Conservation (phyloP, 805 yeast genomes). For the Kuraishia hungarica region DNA sequence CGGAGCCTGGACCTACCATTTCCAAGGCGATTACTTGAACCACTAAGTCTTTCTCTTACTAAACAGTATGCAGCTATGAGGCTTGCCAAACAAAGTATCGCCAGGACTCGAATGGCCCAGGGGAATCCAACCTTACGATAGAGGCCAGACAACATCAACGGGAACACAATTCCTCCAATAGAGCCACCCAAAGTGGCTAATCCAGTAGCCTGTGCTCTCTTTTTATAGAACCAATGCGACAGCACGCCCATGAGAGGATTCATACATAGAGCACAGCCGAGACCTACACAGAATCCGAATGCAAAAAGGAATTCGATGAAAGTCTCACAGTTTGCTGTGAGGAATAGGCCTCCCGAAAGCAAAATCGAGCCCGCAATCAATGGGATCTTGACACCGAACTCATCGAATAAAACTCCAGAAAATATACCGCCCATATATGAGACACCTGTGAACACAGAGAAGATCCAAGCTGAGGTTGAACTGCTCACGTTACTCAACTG, state of each 20-base stretch:
- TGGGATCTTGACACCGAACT: conserved; percentile 37
- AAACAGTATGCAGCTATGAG: conserved; percentile 22
- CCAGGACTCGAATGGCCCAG: conserved; percentile 51
- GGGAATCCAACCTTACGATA: conserved; percentile 43
- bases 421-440: conserved; percentile 40
- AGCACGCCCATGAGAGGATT: conserved; percentile 36
- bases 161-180: conserved; percentile 56
- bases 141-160: conserved; percentile 39
- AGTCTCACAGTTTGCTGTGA: conserved; percentile 33
- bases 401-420: conserved; percentile 51
- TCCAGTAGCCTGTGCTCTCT: conserved; percentile 28
- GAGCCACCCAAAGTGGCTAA: conserved; percentile 46
- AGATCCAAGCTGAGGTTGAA: conserved; percentile 54
- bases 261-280: conserved; percentile 33
- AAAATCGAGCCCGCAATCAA: conserved; percentile 31
- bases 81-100: conserved; percentile 18
- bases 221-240: conserved; percentile 35
- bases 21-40: conserved; percentile 2
- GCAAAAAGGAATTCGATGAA: conserved; percentile 32
- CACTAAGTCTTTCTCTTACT: conserved; percentile 26
- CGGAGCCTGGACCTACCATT: background rate
- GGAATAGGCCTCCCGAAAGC: conserved; percentile 41
- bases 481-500: conserved; percentile 38
- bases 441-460: conserved; percentile 45
- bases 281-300: conserved; percentile 29